Percentiles rank a stretch among this genome's conserved stretches.
Evolutionary conservation across 768 basidiomycete genomes (phyloP).

Genomic region (Tricholoma bakamatsutake): DNA sequence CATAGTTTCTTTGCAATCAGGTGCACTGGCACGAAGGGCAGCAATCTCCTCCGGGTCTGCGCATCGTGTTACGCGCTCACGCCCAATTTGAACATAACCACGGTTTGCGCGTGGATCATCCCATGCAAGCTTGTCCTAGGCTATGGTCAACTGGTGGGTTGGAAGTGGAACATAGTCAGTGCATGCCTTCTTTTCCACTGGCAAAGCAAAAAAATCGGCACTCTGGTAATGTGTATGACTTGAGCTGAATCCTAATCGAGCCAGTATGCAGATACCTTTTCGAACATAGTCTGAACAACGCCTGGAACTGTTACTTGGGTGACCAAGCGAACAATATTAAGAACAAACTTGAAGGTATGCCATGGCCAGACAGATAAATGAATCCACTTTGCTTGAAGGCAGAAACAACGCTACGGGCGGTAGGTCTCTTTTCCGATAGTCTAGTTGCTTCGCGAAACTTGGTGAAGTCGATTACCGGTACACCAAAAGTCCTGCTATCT

Average conservation of each 20-base stretch:
- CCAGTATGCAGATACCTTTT: constrained; percentile 39
- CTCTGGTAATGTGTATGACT: constrained; percentile 43
- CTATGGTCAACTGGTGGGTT: background rate
- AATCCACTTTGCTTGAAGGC: constrained; percentile 82
- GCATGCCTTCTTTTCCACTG: constrained; percentile 53
- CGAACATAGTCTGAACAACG: constrained; percentile 55
- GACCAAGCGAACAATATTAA: background rate
- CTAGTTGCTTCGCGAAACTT: constrained; percentile 53
- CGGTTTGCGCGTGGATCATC: constrained; percentile 82
- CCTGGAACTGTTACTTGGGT: constrained; percentile 16
- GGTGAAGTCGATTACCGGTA: constrained; percentile 77
- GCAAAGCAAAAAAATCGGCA: constrained; percentile 64
- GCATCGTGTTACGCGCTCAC: constrained; percentile 78
- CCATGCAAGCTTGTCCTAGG: constrained; percentile 64
- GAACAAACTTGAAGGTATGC: constrained; percentile 45
- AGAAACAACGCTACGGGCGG: constrained; percentile 63
- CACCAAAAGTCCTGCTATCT: constrained; percentile 37
- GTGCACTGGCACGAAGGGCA: constrained; percentile 45
- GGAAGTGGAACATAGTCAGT: background rate
- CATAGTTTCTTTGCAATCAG: constrained; percentile 58
- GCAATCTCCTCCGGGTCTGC: constrained; percentile 69
- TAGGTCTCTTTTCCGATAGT: constrained; percentile 47
- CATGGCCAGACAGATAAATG: constrained; percentile 71
- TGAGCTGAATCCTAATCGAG: background rate
- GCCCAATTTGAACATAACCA: constrained; percentile 56